Evolutionary conservation across 2,329 filamentous ascomycete genomes (phyloP).

Genomic region (Alternaria solani): DNA sequence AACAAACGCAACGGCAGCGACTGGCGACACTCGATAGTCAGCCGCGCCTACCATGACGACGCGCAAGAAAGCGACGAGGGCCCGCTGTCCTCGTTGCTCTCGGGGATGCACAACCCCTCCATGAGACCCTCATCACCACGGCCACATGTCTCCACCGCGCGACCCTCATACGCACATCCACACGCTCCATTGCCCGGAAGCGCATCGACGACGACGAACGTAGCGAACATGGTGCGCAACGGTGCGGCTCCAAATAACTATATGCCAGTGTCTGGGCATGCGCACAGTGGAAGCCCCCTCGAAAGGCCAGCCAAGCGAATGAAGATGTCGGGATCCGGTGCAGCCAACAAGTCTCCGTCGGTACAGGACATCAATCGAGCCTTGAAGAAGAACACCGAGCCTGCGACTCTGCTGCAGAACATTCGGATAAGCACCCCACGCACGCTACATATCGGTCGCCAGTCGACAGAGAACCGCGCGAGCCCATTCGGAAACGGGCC

Average conservation of each 20-base stretch:
- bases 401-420: conserved; percentile 6
- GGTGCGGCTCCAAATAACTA: conserved; percentile 4
- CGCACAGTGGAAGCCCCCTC: background rate
- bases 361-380: conserved; percentile 32
- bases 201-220: background rate
- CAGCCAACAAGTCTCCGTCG: conserved; percentile 23
- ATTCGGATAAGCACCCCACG: conserved; percentile 9
- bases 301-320: conserved; percentile 33
- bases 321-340: conserved; percentile 23
- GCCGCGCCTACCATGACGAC: conserved; percentile 35
- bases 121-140: background rate
- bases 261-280: background rate
- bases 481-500: background rate
- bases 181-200: conserved; percentile 5
- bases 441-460: conserved; percentile 19
- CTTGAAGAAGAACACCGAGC: conserved; percentile 26
- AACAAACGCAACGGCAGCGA: conserved; percentile 16
- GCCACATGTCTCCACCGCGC: background rate
- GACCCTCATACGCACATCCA: background rate
- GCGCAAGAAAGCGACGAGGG: conserved; percentile 6
- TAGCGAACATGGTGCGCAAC: background rate
- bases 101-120: background rate
- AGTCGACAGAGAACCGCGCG: background rate
- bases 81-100: background rate
- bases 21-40: conserved; percentile 25